A percentile compares a stretch with the other conserved stretches of the same genome.
Evolutionary conservation across 106 monocot species (phyloP).

Genomic region (Dendrobium huoshanense): DNA sequence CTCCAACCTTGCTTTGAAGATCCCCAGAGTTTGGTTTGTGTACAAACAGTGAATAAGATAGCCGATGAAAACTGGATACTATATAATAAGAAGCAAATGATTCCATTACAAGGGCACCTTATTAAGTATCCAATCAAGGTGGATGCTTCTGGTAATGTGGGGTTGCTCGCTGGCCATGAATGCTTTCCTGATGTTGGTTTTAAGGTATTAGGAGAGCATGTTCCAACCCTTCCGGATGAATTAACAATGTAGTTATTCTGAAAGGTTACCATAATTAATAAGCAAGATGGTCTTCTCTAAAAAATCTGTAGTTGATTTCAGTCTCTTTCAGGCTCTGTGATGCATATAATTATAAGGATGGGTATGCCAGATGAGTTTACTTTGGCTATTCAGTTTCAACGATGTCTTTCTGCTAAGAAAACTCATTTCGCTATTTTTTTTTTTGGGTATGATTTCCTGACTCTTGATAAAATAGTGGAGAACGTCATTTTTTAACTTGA

Average conservation of each 20-base stretch:
- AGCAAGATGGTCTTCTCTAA: too few species aligned
- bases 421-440: too few species aligned
- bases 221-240: not conserved
- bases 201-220: constrained; percentile 29
- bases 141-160: constrained; percentile 38
- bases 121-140: constrained; percentile 61
- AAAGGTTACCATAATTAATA: too few species aligned
- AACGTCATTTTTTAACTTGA: too few species aligned
- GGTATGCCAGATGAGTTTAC: too few species aligned
- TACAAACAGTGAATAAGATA: constrained; percentile 41
- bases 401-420: too few species aligned
- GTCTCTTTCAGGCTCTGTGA: too few species aligned
- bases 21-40: constrained; percentile 40
- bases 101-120: constrained; percentile 43
- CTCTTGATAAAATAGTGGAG: too few species aligned
- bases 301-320: too few species aligned
- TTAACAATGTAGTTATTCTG: not conserved
- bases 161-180: constrained; percentile 31
- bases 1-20: constrained; percentile 32
- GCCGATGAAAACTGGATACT: constrained; percentile 51
- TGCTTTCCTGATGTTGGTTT: constrained; percentile 68
- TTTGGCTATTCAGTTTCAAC: too few species aligned
- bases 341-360: too few species aligned
- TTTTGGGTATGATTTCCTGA: too few species aligned
- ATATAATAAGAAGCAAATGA: constrained; percentile 26